Conservation (phyloP, 2,329 filamentous ascomycete genomes). For the Beauveria varroae region DNA sequence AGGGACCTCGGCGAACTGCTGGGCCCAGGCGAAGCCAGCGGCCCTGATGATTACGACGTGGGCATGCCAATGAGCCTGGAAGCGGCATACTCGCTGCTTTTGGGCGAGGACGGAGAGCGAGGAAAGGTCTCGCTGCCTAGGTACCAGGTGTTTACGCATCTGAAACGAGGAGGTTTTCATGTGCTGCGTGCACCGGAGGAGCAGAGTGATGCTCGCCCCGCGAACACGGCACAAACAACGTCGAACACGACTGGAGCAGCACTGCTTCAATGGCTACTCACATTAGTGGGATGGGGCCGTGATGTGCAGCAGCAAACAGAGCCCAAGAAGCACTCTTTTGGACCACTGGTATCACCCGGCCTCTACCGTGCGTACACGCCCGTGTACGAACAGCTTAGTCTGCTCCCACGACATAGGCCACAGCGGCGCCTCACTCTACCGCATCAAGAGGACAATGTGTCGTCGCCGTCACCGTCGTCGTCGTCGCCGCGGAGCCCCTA, state of each 20-base stretch:
- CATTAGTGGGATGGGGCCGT: constrained; percentile 30
- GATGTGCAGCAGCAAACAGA: constrained; percentile 15
- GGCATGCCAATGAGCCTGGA: constrained; percentile 85
- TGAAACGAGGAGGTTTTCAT: constrained; percentile 77
- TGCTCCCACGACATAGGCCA: constrained; percentile 66
- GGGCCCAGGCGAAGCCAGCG: constrained; percentile 15
- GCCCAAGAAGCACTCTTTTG: constrained; percentile 28
- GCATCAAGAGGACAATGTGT: neutral
- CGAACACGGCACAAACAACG: neutral
- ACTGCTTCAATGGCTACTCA: constrained; percentile 48
- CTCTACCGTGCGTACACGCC: constrained; percentile 58
- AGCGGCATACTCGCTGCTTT: constrained; percentile 77
- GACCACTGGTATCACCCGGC: constrained; percentile 55
- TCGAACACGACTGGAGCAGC: constrained; percentile 20
- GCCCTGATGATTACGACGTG: constrained; percentile 42
- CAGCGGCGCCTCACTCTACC: constrained; percentile 21
- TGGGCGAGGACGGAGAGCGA: constrained; percentile 59
- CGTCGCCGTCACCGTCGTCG: constrained; percentile 1
- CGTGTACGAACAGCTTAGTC: constrained; percentile 68
- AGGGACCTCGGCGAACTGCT: constrained; percentile 42
- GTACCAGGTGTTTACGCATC: constrained; percentile 79
- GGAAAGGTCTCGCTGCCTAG: constrained; percentile 64
- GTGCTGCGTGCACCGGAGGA: constrained; percentile 58
- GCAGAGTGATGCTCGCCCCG: neutral
- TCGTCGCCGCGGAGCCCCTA: constrained; percentile 44